Evolutionary conservation across 176 grass and related monocot genomes (phyloP), one percentile per base, ranked within the genome.

Genomic region (Poa pratensis): DNA sequence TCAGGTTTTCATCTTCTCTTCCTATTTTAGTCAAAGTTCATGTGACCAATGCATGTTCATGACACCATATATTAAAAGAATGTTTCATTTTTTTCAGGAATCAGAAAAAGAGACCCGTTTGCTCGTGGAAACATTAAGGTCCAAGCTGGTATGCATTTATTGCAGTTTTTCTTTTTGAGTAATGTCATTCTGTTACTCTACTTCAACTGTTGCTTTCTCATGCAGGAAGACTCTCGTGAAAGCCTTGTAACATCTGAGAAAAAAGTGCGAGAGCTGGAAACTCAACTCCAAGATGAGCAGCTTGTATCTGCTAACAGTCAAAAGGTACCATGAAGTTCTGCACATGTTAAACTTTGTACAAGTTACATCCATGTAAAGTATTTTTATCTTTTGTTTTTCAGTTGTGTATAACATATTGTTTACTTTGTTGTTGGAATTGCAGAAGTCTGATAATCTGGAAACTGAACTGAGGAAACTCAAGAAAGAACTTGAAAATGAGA

Each of bases 401-500:
- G 7, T 37, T 84, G 42, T 60, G 13, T 22, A 53, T 58, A 69
- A 64, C 48, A 52, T 61, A 6, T 86, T 69, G 9, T 62, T 32
- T 55, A n/a, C 55, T 79, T 69, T 58, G 10, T 39, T 80, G 20
- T 22, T 91, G 61, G 23, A 75, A 87, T 86, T 84, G 82, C 86
- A 99, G 97, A 99, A 89, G 89, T 91, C 86, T 84, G 92, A 96
- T 83, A 81, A 75, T 48, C 75, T 96, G 23, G 97, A 99, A 71
- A 86, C 61, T 71, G 86, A 96, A 82, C 50, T 96, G 88, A 94
- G 81, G 76, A 92, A 84, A 69, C 78, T 96, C 75, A 91, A 87
- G 86, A 91, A 87, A 71, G 94, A 92, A 83, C 84, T 99, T 86
- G 91, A 99, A 89, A 91, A 82, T 88, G 92, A 99, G 84, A 99